Base-by-base conservation (phyloP, 768 basidiomycete species). In the Phlebiopsis gigantea region DNA sequence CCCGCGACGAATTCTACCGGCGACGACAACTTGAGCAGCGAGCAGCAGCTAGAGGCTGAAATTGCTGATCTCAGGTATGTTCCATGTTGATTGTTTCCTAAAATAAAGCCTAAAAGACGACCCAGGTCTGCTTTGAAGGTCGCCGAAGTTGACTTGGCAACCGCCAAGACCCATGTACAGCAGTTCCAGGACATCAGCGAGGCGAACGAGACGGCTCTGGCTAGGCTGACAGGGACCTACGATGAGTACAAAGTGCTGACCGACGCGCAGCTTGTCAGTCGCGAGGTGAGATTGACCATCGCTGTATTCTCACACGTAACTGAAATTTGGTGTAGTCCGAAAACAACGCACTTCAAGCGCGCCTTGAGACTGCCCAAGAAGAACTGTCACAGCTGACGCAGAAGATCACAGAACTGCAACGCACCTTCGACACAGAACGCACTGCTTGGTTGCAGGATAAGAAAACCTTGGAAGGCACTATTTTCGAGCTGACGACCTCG, bases 131-230 rank as follows among this genome's bases (percentile, higher is more conserved):
- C 85, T 25, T 75, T 95, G 51, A 92, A 90, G 71, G 77, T 90
- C 1, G 77, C 86, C 1, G 84, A 93, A 68, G 79, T 89, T 22
- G 92, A 93, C 61, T 79, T 93, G 31, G 77, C 83, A 9, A 74
- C 82, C 19, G 85, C 90, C 1, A 79, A 80, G 55, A 80, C 72
- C 45, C 89, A 93, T 64, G 84, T 87, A 26, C 81, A 88, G 57
- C 93, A 94, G 68, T 94, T 88, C 81, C 82, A 90, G 66, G 85
- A 88, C 61, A 93, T 95, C 62, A 88, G 87, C 59, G 81, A 86
- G 64, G 87, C 90, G 0, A 92, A 81, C 63, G 93, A 94, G 68
- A 79, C 79, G 60, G 89, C 91, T 8, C 75, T 95, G 6, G 75
- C 80, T 26, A 79, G 80, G 29, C 70, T 93, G 43, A 90, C 84